Evolutionary conservation across 495 filamentous ascomycete species (phyloP).

Genomic region (Xylaria palmicola): DNA sequence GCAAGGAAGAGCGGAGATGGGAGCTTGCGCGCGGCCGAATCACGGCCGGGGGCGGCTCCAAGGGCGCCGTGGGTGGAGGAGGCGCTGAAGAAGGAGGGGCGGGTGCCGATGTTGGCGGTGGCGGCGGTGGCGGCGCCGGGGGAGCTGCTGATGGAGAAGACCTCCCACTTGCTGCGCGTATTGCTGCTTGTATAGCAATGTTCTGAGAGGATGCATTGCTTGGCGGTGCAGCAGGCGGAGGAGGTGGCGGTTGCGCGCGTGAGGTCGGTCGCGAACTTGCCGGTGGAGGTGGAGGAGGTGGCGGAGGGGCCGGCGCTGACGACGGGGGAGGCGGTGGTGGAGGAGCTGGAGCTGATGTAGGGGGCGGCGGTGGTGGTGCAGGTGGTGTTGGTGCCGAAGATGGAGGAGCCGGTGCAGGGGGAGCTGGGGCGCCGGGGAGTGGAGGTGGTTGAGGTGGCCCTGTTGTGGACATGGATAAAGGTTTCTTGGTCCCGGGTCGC

Average conservation of each 20-base stretch:
- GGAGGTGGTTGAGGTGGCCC: slow-evolving; percentile 45
- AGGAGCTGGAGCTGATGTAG: slow-evolving; percentile 53
- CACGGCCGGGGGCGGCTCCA: slow-evolving; percentile 23
- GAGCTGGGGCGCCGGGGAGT: slow-evolving; percentile 49
- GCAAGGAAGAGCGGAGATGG: slow-evolving; percentile 44
- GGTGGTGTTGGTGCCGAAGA: slow-evolving; percentile 54
- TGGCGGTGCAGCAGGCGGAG: slow-evolving; percentile 47
- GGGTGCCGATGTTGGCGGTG: slow-evolving; percentile 31
- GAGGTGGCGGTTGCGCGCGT: slow-evolving; percentile 53
- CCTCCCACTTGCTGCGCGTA: slow-evolving; percentile 45
- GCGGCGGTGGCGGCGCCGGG: slow-evolving; percentile 38
- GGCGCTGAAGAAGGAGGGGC: slow-evolving; percentile 39
- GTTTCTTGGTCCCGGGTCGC: slow-evolving; percentile 68
- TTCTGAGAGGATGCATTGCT: slow-evolving; percentile 35
- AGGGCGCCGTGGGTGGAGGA: slow-evolving; percentile 32
- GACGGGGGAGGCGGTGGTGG: slow-evolving; percentile 50
- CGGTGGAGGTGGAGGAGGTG: slow-evolving; percentile 37
- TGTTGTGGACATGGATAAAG: slow-evolving; percentile 44
- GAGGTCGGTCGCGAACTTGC: slow-evolving; percentile 36
- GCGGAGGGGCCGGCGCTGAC: slow-evolving; percentile 47
- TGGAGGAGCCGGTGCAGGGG: slow-evolving; percentile 51
- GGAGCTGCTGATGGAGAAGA: slow-evolving; percentile 46
- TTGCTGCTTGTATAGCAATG: slow-evolving; percentile 51
- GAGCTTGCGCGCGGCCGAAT: slow-evolving; percentile 30
- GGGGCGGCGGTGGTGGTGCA: slow-evolving; percentile 30